phyloP scores from a whole-genome alignment of 2,329 filamentous ascomycete genomes.

The Davidsoniella virescens region DNA sequence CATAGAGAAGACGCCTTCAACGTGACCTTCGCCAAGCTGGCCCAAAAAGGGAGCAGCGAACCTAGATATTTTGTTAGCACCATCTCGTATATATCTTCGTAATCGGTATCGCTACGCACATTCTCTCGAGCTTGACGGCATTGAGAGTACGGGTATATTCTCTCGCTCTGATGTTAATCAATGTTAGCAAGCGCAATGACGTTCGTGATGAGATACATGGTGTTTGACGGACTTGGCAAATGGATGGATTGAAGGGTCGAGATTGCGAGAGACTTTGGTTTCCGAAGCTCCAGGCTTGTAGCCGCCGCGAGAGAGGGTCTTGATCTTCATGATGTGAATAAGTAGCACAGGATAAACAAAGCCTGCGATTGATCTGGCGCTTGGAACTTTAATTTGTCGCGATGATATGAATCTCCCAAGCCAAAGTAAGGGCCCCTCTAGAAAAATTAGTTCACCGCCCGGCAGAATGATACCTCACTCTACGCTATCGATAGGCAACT shows the following conservation, averaged over 20 bases:
- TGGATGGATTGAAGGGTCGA: slow-evolving; percentile 74
- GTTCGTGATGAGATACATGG: not conserved
- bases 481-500: slow-evolving; percentile 10
- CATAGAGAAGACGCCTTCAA: slow-evolving; percentile 70
- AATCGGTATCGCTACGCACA: slow-evolving; percentile 38
- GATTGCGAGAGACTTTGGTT: slow-evolving; percentile 49
- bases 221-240: slow-evolving; percentile 34
- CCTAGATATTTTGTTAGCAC: slow-evolving; percentile 1
- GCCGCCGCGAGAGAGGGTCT: slow-evolving; percentile 50
- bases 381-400: too few relatives aligned
- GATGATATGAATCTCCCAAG: not conserved
- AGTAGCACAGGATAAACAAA: not conserved
- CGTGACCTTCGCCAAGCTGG: slow-evolving; percentile 77
- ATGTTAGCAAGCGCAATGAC: slow-evolving; percentile 4
- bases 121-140: slow-evolving; percentile 83
- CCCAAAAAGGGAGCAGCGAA: slow-evolving; percentile 50
- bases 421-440: slow-evolving; percentile 2
- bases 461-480: slow-evolving; percentile 10
- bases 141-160: slow-evolving; percentile 47
- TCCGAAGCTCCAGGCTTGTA: slow-evolving; percentile 52
- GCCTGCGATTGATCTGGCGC: too few relatives aligned
- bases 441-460: slow-evolving; percentile 12
- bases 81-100: not conserved
- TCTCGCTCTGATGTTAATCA: slow-evolving; percentile 41
- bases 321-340: slow-evolving; percentile 32